Conservation (phyloP, 1,139 yeast species). For the Suhomyces chickasaworum region DNA sequence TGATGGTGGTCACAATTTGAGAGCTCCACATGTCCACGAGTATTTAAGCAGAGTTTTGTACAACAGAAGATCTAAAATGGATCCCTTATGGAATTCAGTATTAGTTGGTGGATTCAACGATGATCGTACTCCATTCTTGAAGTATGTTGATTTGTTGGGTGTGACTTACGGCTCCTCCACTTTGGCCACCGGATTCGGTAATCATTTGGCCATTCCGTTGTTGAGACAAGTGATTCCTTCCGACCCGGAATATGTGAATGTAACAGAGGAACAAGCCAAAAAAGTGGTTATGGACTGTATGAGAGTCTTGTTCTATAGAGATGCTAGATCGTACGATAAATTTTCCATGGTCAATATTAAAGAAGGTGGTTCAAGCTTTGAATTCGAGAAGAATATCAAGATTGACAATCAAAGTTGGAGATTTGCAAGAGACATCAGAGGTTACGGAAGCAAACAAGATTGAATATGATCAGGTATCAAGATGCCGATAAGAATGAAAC, state of each 20-base stretch:
- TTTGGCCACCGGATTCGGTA: slow-evolving; percentile 95
- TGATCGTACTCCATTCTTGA: slow-evolving; percentile 66
- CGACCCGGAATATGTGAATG: slow-evolving; percentile 71
- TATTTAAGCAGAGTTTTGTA: slow-evolving; percentile 84
- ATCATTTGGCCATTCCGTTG: slow-evolving; percentile 90
- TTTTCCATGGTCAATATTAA: slow-evolving; percentile 81
- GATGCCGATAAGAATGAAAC: too few species aligned
- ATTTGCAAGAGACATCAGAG: slow-evolving; percentile 84
- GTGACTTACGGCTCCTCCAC: slow-evolving; percentile 88
- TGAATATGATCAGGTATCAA: slow-evolving; percentile 8
- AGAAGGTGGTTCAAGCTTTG: slow-evolving; percentile 48
- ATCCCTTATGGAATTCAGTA: slow-evolving; percentile 95
- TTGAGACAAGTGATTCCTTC: slow-evolving; percentile 80
- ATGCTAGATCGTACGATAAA: slow-evolving; percentile 89
- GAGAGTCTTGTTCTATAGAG: slow-evolving; percentile 95
- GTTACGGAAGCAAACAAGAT: slow-evolving; percentile 73
- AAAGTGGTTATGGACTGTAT: slow-evolving; percentile 77
- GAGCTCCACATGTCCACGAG: slow-evolving; percentile 87
- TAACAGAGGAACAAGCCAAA: slow-evolving; percentile 75
- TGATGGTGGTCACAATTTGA: slow-evolving; percentile 70
- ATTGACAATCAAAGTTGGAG: slow-evolving; percentile 86
- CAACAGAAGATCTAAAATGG: slow-evolving; percentile 85
- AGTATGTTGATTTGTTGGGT: slow-evolving; percentile 88
- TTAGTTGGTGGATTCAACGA: slow-evolving; percentile 88
- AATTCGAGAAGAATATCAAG: slow-evolving; percentile 63